Base-by-base conservation (phyloP, 2,329 filamentous ascomycete species). In the Fusarium brachygibbosum region DNA sequence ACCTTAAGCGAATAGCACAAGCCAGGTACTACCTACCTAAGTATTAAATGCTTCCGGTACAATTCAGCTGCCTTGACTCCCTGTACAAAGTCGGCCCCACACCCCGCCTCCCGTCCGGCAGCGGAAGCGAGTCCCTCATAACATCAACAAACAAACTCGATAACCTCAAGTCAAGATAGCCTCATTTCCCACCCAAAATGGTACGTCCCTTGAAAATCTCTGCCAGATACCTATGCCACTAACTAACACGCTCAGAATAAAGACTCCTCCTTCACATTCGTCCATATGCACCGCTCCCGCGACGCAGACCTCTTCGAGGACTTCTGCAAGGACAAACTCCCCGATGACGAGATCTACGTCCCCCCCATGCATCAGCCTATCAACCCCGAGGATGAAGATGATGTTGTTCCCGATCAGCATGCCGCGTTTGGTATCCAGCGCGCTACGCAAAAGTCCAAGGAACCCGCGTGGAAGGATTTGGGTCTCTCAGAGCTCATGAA, bases 321-420 rank as follows among this genome's bases (percentile, higher is more conserved):
- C 78, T 91, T 91, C 76, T 90, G 88, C 84, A 88, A 87, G 76
- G 89, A 91, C 81, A 87, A 85, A 75, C 86, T 92, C 44, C 89
- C 90, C n/a, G 83, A 86, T 65, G 93, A 96, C 80, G 91, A 94
- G 58, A 92, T 96, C 76, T 92, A 92, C 79, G 91, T 97, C n/a
- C 88, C 91, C 34, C 88, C 89, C 10, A 88, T 93, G 66, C 88
- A 94, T 76, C 92, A 93, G 77, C 93, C 93, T 40, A 85, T 94
- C 76, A 95, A 96, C 77, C 93, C 93, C 0, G 93, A 96, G 79
- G 93, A 96, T 77, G 92, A 96, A 80, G 93, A 96, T 76, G 93
- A 96, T 75, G 91, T 96, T 6, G 93, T 96, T 6, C 93, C 93
- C 1, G 92, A 96, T 79, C 93, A 96, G 81, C 93, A 96, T 76